phyloP scores from a whole-genome alignment of 129 eudicot genomes.

The Centaurea solstitialis region DNA sequence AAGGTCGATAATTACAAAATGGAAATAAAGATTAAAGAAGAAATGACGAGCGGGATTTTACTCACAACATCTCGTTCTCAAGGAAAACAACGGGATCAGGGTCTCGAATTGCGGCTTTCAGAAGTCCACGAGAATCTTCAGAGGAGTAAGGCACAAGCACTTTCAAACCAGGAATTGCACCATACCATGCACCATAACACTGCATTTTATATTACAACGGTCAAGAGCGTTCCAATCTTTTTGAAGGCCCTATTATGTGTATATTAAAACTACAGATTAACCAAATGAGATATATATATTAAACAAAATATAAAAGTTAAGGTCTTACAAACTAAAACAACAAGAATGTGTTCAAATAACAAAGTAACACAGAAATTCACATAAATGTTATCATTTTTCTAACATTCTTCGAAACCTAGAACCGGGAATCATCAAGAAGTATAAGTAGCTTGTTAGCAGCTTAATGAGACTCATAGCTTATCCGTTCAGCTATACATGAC shows the following conservation, averaged over 20 bases:
- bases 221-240: background rate
- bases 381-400: background rate
- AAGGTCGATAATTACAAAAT: background rate
- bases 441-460: background rate
- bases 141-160: conserved; percentile 89
- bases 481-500: too few relatives aligned
- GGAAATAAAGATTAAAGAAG: background rate
- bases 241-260: background rate
- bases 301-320: too few relatives aligned
- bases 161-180: conserved; percentile 84
- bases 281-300: background rate
- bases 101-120: conserved; percentile 97
- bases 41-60: background rate
- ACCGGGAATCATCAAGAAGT: background rate
- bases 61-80: conserved; percentile 93
- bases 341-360: background rate
- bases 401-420: background rate
- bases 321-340: background rate
- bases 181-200: conserved; percentile 99
- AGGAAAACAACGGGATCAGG: conserved; percentile 98
- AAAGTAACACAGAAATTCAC: background rate
- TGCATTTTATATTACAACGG: conserved; percentile 31
- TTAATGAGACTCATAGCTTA: too few relatives aligned
- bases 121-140: conserved; percentile 94
- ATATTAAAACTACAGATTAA: background rate